Conservation (phyloP, 1,284 basidiomycete genomes). For the Laetiporus sulphureus region DNA sequence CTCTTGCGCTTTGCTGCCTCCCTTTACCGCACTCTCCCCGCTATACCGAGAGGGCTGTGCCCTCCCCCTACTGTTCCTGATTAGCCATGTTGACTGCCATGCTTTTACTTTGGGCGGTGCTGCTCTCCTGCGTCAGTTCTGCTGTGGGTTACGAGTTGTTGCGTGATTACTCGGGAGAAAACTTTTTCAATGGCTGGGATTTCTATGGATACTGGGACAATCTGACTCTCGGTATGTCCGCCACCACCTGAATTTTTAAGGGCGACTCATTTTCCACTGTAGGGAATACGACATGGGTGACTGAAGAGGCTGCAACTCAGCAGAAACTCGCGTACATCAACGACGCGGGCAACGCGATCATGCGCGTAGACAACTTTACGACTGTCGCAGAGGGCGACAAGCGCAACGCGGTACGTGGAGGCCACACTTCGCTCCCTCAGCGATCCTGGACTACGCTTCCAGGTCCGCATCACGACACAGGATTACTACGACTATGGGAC, state of each 20-base stretch:
- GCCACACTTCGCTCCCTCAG: constrained; percentile 11
- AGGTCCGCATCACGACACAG: constrained; percentile 48
- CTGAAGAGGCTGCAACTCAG: constrained; percentile 33
- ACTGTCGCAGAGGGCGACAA: constrained; percentile 40
- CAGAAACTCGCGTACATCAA: constrained; percentile 50
- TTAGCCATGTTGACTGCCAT: constrained; percentile 1
- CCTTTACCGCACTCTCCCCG: background rate
- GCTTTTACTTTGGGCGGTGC: constrained; percentile 3
- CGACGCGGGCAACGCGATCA: constrained; percentile 45
- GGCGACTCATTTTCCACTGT: background rate
- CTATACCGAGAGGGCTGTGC: too few species aligned
- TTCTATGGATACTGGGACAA: constrained; percentile 56
- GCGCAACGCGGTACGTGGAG: constrained; percentile 45
- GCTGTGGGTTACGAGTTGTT: constrained; percentile 32
- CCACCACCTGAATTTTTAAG: background rate
- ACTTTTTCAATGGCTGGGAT: constrained; percentile 56
- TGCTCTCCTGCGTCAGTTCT: constrained; percentile 9
- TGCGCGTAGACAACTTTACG: constrained; percentile 52
- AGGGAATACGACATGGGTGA: constrained; percentile 50
- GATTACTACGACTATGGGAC: constrained; percentile 43
- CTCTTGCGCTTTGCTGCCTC: background rate
- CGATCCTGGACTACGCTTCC: constrained; percentile 2
- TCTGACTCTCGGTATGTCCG: constrained; percentile 49
- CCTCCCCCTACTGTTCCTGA: too few species aligned
- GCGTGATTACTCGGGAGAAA: constrained; percentile 41